Base-by-base conservation (phyloP, 768 basidiomycete species). In the Tylopilus intermedius region DNA sequence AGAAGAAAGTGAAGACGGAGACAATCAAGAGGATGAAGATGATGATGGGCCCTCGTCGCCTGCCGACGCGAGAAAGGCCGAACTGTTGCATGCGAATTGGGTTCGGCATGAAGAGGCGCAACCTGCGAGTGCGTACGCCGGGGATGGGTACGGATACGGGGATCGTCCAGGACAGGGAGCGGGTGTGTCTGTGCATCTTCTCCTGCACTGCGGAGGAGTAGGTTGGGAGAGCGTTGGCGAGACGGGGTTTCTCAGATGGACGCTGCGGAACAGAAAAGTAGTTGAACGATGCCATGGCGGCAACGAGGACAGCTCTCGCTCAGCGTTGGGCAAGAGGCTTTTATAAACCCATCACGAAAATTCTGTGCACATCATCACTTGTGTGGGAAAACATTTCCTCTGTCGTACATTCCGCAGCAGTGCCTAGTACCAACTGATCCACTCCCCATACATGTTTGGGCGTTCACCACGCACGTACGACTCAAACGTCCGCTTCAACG, bases 401-500 rank as follows among this genome's bases (percentile, higher is more conserved):
- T 56, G 55, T 62, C 2, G 60, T 53, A 45, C 37, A 53, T 50
- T 66, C 65, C 65, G 65, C 62, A 64, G 65, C 46, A 60, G 7
- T 8, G n/a, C 32, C 45, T 18, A 18, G 18, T 60, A 61, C 63
- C 67, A 58, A 22, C 45, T 54, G 8, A 73, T 40, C 80, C 79
- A 82, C 72, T 94, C 92, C 91, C 37, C 37, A 69, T 94, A 94
- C 89, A 92, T 90, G 66, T 94, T 96, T 21, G 94, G 91, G 29
- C 82, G 71, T 69, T 96, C 93, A 2, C 85, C 88, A 6, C 94
- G 77, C 49, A 96, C 67, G 68, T 89, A 95, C 49, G 82, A 80
- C 73, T 97, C 94, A 67, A 95, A 94, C n/a, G 90, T 92, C 71
- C 94, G 76, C 74, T 97, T 97, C 53, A 95, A 67, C 43, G 95